Conservation (phyloP, 2,329 filamentous ascomycete species). For the Arthrobotrys entomopaga region DNA sequence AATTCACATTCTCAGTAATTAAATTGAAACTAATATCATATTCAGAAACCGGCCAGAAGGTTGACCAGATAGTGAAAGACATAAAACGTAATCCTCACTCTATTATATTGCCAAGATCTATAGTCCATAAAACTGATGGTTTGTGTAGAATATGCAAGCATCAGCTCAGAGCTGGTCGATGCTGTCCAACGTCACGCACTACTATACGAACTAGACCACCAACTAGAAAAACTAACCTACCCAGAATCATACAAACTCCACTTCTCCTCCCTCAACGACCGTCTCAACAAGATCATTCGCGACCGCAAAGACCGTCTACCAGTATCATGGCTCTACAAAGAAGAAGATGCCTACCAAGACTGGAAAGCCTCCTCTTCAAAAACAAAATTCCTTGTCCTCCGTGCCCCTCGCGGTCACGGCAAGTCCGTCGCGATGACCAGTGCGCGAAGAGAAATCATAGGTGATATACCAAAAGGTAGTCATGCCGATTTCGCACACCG, state of each 20-base stretch:
- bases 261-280: constrained; percentile 21
- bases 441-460: constrained; percentile 15
- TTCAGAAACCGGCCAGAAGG: constrained; percentile 31
- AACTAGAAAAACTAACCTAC: constrained; percentile 15
- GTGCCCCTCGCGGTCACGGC: constrained; percentile 31
- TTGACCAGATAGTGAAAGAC: constrained; percentile 24
- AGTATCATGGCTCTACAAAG: constrained; percentile 30
- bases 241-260: constrained; percentile 26
- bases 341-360: constrained; percentile 26
- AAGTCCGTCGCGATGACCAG: constrained; percentile 41
- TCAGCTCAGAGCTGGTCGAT: constrained; percentile 19
- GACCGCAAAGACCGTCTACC: constrained; percentile 16
- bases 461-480: constrained; percentile 14
- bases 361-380: constrained; percentile 15
- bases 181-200: constrained; percentile 19
- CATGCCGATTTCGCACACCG: not conserved
- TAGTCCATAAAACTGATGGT: not conserved
- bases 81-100: constrained; percentile 17
- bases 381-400: constrained; percentile 26
- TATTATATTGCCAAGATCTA: too few species aligned
- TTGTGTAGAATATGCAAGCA: constrained; percentile 18
- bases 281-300: constrained; percentile 28
- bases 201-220: constrained; percentile 26
- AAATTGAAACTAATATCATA: not conserved
- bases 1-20: too few species aligned